A percentile compares a stretch with the other conserved stretches of the same genome.
phyloP scores from a whole-genome alignment of 768 basidiomycete genomes.

The Trametes villosa region DNA sequence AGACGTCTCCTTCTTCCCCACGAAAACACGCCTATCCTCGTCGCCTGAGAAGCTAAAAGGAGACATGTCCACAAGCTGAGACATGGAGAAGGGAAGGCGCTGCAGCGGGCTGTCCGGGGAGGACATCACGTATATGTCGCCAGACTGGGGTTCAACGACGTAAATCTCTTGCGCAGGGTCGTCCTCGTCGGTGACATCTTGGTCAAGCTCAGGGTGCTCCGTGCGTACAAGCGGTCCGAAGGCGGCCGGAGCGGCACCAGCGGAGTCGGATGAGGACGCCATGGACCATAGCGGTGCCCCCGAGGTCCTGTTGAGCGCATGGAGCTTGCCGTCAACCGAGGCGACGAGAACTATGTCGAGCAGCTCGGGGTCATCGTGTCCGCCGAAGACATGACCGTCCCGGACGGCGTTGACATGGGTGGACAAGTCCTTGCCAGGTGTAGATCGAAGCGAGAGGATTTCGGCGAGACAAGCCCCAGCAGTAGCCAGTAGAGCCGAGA shows the following conservation, averaged over 20 bases:
- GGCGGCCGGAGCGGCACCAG: conserved; percentile 44
- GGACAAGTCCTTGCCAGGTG: conserved; percentile 27
- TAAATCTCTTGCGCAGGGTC: conserved; percentile 70
- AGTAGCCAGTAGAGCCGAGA: conserved; percentile 26
- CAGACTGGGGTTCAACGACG: conserved; percentile 93
- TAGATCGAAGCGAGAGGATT: conserved; percentile 26
- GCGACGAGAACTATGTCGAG: conserved; percentile 88
- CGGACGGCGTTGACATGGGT: conserved; percentile 26
- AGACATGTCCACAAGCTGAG: conserved; percentile 89
- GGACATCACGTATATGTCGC: conserved; percentile 87
- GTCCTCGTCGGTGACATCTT: conserved; percentile 58
- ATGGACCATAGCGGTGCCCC: conserved; percentile 90
- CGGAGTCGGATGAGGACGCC: conserved; percentile 40
- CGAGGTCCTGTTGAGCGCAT: conserved; percentile 87
- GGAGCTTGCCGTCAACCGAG: conserved; percentile 93
- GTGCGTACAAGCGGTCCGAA: conserved; percentile 79
- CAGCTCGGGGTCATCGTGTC: conserved; percentile 55
- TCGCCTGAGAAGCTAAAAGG: conserved; percentile 78
- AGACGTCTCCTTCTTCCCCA: conserved; percentile 90
- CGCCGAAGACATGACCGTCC: conserved; percentile 11
- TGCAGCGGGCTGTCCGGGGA: conserved; percentile 72
- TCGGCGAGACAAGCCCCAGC: conserved; percentile 33
- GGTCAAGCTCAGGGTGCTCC: conserved; percentile 59
- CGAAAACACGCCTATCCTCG: conserved; percentile 74
- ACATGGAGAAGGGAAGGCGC: conserved; percentile 89